Base-by-base conservation (phyloP, 83 land plant genomes). In the Isoetes engelmannii region DNA sequence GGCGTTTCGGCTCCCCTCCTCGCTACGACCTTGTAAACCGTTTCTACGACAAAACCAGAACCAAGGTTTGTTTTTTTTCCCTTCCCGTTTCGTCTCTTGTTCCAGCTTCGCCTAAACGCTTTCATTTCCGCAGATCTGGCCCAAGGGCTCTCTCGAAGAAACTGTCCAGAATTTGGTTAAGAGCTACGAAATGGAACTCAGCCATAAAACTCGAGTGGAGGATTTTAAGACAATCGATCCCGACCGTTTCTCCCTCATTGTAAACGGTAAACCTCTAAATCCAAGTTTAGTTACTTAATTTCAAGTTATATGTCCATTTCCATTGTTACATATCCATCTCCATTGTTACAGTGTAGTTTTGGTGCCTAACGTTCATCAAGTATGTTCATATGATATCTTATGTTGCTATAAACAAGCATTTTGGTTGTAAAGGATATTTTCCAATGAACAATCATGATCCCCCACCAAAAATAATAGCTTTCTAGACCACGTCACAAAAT, bases 151-250 rank as follows among this genome's bases (percentile, higher is more conserved):
- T 5, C 65, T 89, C 7, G 93, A 84, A 63, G 93, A 86, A 65
- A 79, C 61, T 18, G 87, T 86, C 28, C 86, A 89, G 65, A 86
- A 89, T 61, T 86, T 89, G 8, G 70, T 89, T 5, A 89, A 89
- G 70, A 68, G 90, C 19, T 89, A 86, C 88, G 93, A 89, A 63
- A 86, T 86, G 93, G 93, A 89, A 78, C 84, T 89, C 46, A 83
- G 86, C 0, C 90, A 89, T 77, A 89, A 89, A 75, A 84, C 77
- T 50, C 70, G 74, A 58, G 54, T 82, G 7, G 53, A 72, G 18
- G 93, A 89, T 69, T 86, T 86, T 77, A 89, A 80, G 65, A 75
- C 80, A 67, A 80, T 89, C 13, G 82, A 89, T 68, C 93, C 81
- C 37, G 74, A 80, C 4, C 83, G 82, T 54, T 89, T 89, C 81